phyloP scores from a whole-genome alignment of 2,329 filamentous ascomycete genomes.

The Colletotrichum sp. region DNA sequence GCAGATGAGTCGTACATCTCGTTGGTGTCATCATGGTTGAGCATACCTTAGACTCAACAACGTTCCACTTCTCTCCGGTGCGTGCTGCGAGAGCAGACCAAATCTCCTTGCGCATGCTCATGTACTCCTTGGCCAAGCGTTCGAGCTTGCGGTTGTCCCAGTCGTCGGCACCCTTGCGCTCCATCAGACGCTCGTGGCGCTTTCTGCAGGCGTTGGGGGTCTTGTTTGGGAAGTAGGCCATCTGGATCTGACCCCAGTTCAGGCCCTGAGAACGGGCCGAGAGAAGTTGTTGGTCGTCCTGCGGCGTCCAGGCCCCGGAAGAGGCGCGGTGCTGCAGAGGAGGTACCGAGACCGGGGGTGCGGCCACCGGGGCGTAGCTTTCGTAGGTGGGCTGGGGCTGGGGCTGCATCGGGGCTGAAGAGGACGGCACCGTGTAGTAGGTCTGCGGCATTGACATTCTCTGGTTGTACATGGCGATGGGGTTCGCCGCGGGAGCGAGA shows the following conservation, averaged over 20 bases:
- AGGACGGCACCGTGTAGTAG: slow-evolving; percentile 44
- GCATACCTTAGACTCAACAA: slow-evolving; percentile 66
- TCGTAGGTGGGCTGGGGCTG: slow-evolving; percentile 41
- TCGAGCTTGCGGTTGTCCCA: slow-evolving; percentile 82
- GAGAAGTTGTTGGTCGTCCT: slow-evolving; percentile 78
- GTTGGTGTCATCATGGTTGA: not conserved
- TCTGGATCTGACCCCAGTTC: slow-evolving; percentile 85
- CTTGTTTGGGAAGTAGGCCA: slow-evolving; percentile 78
- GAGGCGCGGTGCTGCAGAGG: slow-evolving; percentile 57
- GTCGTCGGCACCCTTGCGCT: slow-evolving; percentile 75
- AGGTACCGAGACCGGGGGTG: slow-evolving; percentile 36
- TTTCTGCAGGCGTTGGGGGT: slow-evolving; percentile 86
- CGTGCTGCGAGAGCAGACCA: slow-evolving; percentile 77
- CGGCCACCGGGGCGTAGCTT: slow-evolving; percentile 37
- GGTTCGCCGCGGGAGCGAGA: slow-evolving; percentile 40
- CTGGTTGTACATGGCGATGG: slow-evolving; percentile 46
- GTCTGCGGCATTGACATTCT: slow-evolving; percentile 42
- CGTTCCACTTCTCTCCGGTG: slow-evolving; percentile 84
- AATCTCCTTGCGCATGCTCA: slow-evolving; percentile 79
- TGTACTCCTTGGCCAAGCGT: slow-evolving; percentile 77
- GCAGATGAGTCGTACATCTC: not conserved
- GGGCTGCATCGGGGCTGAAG: slow-evolving; percentile 38
- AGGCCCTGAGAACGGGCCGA: slow-evolving; percentile 74
- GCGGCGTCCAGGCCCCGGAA: slow-evolving; percentile 72
- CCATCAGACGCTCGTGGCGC: slow-evolving; percentile 83